Percentiles rank a stretch among this genome's conserved stretches.
Evolutionary conservation across 2,329 filamentous ascomycete genomes (phyloP).

Genomic region (Helicocarpus griseus): DNA sequence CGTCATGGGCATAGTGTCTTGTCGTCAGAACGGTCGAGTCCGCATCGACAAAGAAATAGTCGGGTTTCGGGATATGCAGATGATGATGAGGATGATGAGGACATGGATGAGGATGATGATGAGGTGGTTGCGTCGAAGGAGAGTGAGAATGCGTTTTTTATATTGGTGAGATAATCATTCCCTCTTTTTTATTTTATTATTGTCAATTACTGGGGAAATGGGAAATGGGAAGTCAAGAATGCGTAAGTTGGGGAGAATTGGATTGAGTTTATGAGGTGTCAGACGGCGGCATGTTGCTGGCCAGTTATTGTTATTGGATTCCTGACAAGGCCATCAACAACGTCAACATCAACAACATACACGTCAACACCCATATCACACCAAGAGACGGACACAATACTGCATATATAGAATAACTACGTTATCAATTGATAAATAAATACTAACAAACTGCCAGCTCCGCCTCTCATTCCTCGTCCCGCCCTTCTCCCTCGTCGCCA

Average conservation of each 20-base stretch:
- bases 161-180: conserved; percentile 26
- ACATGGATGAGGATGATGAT: conserved; percentile 18
- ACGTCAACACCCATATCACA: too few relatives aligned
- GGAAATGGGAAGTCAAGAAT: neutral
- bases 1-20: neutral
- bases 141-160: conserved; percentile 34
- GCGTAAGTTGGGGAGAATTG: neutral
- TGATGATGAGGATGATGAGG: conserved; percentile 18
- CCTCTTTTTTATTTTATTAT: conserved; percentile 1
- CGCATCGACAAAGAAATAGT: conserved; percentile 11
- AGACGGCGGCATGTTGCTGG: too few relatives aligned
- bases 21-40: neutral
- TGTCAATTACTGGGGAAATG: neutral
- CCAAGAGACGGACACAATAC: too few relatives aligned
- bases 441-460: too few relatives aligned
- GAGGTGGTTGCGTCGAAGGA: conserved; percentile 8
- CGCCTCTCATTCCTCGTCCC: conserved; percentile 36
- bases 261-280: neutral
- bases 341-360: too few relatives aligned
- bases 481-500: conserved; percentile 44
- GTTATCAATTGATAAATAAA: neutral
- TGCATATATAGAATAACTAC: neutral
- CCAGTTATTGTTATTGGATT: too few relatives aligned
- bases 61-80: conserved; percentile 17
- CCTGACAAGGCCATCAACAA: too few relatives aligned